Evolutionary conservation across 306 rosid species (phyloP), one percentile per base, ranked within the genome.

Genomic region (Quercus ilex): DNA sequence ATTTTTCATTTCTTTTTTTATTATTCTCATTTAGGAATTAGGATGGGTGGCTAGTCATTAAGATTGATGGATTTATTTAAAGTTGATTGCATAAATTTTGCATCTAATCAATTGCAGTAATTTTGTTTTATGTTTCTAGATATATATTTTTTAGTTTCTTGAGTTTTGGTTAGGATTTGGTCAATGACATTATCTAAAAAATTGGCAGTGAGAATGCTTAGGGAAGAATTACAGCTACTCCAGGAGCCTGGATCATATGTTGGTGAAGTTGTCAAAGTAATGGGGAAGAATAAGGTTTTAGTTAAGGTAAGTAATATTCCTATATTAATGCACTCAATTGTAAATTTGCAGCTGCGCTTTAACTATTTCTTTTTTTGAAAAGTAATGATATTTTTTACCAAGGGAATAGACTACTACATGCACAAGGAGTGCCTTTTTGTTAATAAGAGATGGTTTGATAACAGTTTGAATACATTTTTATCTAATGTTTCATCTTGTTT

Each of bases 161-260:
- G 55, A 52, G 11, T 13, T 26, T 17, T 17, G 11, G 25, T 35
- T 38, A 1, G 79, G 67, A 68, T 58, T 11, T 60, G 71, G 49
- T 76, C 6, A 3, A 46, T 57, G 55, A 28, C 14, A 33, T 77
- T 19, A 31, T 59, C 23, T n/a, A n/a, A 41, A 26, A 53, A 73
- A 78, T 80, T 77, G 57, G 76, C 91, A 96, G 99, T 96, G 94
- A 92, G 99, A 86, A 93, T 93, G 99, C 99, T 96, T 6, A 90
- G 97, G 28, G 99, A 96, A 88, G 99, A 96, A 75, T 85, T 96
- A 33, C 99, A 96, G 88, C 93, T 93, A 84, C 98, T 96, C 76
- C 99, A 96, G 85, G 99, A 96, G 81, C 99, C 99, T 4, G 99
- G 99, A 55, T 96, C 99, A 0, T 96, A 96, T 81, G 99, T 96